These are phyloP conservation scores for Eimeria sp. DNA, from an alignment of 169 alveolate species.

Conservation along the genomic window DNA sequence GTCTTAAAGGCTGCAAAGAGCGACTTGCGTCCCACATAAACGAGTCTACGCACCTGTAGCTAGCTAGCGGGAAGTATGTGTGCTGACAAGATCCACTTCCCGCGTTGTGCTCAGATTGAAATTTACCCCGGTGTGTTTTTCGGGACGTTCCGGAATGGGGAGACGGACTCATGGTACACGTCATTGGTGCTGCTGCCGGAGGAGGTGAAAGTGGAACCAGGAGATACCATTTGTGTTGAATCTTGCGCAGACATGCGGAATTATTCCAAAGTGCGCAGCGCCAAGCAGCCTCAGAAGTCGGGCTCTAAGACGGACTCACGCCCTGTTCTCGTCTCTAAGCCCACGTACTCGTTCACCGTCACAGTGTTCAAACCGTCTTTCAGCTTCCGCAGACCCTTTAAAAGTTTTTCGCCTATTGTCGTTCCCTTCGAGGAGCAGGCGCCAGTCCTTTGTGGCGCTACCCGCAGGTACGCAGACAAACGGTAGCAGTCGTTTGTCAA, in stretches of 20 bases:
- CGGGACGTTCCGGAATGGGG: slow-evolving; percentile 70
- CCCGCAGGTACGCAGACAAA: slow-evolving; percentile 67
- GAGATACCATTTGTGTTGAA: slow-evolving; percentile 38
- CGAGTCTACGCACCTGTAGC: background rate
- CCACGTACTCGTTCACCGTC: slow-evolving; percentile 64
- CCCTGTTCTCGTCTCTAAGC: slow-evolving; percentile 62
- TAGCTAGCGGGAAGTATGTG: background rate
- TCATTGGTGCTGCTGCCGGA: slow-evolving; percentile 75
- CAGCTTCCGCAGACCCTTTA: slow-evolving; percentile 27
- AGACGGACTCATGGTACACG: slow-evolving; percentile 76
- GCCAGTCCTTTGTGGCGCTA: slow-evolving; percentile 57
- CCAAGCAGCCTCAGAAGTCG: slow-evolving; percentile 48
- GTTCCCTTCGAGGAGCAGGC: slow-evolving; percentile 77
- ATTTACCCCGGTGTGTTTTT: slow-evolving; percentile 62
- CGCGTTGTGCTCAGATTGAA: slow-evolving; percentile 20
- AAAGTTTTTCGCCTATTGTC: slow-evolving; percentile 34
- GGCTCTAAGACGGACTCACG: background rate
- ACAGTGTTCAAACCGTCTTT: slow-evolving; percentile 6
- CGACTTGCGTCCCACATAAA: background rate
- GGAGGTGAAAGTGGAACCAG: slow-evolving; percentile 66
- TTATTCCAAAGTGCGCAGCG: slow-evolving; percentile 41
- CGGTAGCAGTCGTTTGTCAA: slow-evolving; percentile 25
- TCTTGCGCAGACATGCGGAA: slow-evolving; percentile 50
- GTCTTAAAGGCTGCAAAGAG: background rate
- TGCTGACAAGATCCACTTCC: background rate